A percentile compares a stretch with the other conserved stretches of the same genome.
Conservation (phyloP, 768 basidiomycete genomes). For the Gautieria morchelliformis region DNA sequence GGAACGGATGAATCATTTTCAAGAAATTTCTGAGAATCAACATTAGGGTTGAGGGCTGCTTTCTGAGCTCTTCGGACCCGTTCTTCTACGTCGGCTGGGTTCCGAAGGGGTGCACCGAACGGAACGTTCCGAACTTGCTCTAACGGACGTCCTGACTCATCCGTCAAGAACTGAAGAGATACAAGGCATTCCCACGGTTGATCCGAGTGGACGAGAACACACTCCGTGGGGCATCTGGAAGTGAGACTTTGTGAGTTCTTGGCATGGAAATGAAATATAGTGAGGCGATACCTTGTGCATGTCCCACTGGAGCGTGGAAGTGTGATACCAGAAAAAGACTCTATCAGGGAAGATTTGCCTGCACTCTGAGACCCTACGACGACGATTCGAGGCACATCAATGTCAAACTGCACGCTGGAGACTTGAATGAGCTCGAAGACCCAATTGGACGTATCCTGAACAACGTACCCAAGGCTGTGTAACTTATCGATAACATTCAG, state of each 20-base stretch:
- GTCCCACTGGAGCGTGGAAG: constrained; percentile 63
- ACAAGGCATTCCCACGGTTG: constrained; percentile 42
- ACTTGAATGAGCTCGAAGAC: neutral
- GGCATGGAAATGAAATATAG: neutral
- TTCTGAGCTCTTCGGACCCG: constrained; percentile 29
- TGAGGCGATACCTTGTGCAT: constrained; percentile 48
- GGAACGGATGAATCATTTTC: neutral
- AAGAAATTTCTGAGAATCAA: constrained; percentile 7
- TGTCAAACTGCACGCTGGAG: constrained; percentile 52
- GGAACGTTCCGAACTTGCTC: constrained; percentile 24
- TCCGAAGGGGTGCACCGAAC: constrained; percentile 41
- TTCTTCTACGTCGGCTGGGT: constrained; percentile 50
- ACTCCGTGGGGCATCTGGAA: constrained; percentile 48
- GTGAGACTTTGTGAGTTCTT: neutral
- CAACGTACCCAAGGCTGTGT: constrained; percentile 47
- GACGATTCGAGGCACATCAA: constrained; percentile 65
- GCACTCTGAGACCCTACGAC: constrained; percentile 68
- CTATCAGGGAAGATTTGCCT: constrained; percentile 71
- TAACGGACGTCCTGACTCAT: constrained; percentile 16
- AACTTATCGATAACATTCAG: constrained; percentile 52
- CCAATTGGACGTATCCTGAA: neutral
- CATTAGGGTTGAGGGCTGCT: constrained; percentile 3
- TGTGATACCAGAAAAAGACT: constrained; percentile 64
- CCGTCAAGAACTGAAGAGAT: constrained; percentile 35
- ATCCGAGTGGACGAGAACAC: constrained; percentile 34